Conservation (phyloP, 352 stramenopile species). For the Phytophthora colocasiae region DNA sequence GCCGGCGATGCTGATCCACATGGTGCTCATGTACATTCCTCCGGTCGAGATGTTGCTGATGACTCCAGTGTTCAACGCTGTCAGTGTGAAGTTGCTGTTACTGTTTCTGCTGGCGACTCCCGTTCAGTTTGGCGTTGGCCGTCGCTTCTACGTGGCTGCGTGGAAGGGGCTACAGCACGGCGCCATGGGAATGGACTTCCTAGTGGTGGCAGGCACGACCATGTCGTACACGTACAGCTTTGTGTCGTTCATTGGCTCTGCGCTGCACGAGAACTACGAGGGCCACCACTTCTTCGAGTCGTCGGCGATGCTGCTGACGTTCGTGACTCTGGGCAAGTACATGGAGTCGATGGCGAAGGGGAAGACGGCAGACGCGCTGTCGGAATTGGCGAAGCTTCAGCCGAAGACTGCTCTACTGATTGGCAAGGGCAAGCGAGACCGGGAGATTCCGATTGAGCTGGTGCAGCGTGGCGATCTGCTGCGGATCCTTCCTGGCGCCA, state of each 20-base stretch:
- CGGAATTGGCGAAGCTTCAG: slow-evolving; percentile 78
- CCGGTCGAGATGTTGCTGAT: slow-evolving; percentile 71
- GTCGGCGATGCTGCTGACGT: slow-evolving; percentile 87
- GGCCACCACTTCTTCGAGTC: slow-evolving; percentile 91
- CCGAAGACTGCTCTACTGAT: slow-evolving; percentile 81
- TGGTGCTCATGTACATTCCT: slow-evolving; percentile 87
- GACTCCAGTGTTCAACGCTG: slow-evolving; percentile 75
- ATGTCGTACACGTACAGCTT: slow-evolving; percentile 90
- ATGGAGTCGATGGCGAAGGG: slow-evolving; percentile 90
- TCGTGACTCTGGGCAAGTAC: slow-evolving; percentile 90
- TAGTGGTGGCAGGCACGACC: slow-evolving; percentile 86
- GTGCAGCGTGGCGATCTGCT: slow-evolving; percentile 85
- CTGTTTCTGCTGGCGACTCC: slow-evolving; percentile 86
- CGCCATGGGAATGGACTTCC: slow-evolving; percentile 91
- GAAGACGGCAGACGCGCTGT: slow-evolving; percentile 80
- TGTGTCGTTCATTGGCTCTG: slow-evolving; percentile 75
- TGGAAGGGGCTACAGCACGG: slow-evolving; percentile 86
- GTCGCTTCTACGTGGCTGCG: slow-evolving; percentile 83
- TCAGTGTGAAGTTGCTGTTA: slow-evolving; percentile 83
- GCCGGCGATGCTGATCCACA: slow-evolving; percentile 87
- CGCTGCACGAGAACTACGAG: slow-evolving; percentile 63
- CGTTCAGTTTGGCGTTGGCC: slow-evolving; percentile 85
- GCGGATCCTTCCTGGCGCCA: slow-evolving; percentile 72
- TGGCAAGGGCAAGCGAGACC: slow-evolving; percentile 53
- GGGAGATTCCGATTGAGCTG: slow-evolving; percentile 83